phyloP scores from a whole-genome alignment of 106 monocot genomes.

The Narthecium ossifragum region DNA sequence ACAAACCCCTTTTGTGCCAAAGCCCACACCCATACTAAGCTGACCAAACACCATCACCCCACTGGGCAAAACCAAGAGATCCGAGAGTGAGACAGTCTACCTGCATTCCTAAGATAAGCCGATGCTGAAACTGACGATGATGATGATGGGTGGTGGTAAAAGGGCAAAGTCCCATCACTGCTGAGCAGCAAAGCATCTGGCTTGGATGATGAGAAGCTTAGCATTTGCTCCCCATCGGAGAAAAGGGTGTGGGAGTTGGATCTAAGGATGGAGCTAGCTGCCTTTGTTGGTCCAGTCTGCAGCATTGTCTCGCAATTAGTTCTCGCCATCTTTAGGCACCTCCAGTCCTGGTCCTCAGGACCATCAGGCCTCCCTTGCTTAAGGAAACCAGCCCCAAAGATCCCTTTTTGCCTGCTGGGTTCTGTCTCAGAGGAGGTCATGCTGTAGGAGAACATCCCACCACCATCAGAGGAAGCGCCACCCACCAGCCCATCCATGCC shows the following conservation, averaged over 20 bases:
- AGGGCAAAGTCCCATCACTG: slow-evolving; percentile 28
- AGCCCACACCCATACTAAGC: too few species aligned
- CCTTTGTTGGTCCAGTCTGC: slow-evolving; percentile 8
- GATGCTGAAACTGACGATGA: neutral
- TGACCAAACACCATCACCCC: too few species aligned
- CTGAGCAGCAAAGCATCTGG: slow-evolving; percentile 21
- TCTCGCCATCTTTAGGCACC: slow-evolving; percentile 21
- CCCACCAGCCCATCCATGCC: slow-evolving; percentile 32
- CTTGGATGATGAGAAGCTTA: slow-evolving; percentile 64
- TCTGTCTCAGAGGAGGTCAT: slow-evolving; percentile 17
- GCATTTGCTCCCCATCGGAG: slow-evolving; percentile 69
- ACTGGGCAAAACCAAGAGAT: slow-evolving; percentile 1
- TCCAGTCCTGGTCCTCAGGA: slow-evolving; percentile 28
- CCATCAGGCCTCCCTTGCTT: slow-evolving; percentile 34
- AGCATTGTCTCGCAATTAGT: slow-evolving; percentile 11
- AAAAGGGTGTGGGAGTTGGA: slow-evolving; percentile 31
- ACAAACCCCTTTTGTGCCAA: neutral
- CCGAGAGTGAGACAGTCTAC: slow-evolving; percentile 18
- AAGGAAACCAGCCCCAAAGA: slow-evolving; percentile 23
- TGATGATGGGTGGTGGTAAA: slow-evolving; percentile 18
- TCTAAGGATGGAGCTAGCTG: slow-evolving; percentile 12
- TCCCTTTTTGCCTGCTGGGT: slow-evolving; percentile 24
- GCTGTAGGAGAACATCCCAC: slow-evolving; percentile 10
- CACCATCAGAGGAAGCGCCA: slow-evolving; percentile 21
- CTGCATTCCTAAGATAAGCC: slow-evolving; percentile 31